Conservation (phyloP, 495 filamentous ascomycete genomes). For the Hypoxylon fuscum region DNA sequence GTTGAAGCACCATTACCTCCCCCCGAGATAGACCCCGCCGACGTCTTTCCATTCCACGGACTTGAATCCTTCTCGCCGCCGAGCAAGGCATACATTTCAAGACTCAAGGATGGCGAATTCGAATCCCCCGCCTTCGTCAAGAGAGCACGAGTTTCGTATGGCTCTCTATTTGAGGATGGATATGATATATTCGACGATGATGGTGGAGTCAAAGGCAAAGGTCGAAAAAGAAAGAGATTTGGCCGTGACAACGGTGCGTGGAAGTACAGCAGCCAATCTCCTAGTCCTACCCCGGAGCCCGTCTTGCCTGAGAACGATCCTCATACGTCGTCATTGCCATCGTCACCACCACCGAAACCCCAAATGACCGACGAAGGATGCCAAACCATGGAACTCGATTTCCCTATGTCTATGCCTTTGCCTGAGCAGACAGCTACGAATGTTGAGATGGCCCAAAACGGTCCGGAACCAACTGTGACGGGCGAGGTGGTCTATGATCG, state of each 20-base stretch:
- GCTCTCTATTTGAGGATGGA: constrained; percentile 63
- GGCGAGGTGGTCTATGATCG: constrained; percentile 11
- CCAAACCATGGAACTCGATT: constrained; percentile 56
- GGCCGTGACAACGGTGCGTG: constrained; percentile 72
- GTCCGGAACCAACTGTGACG: constrained; percentile 1
- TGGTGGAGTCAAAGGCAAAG: constrained; percentile 70
- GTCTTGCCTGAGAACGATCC: constrained; percentile 21
- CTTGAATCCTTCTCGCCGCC: constrained; percentile 34
- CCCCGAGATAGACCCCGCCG: constrained; percentile 11
- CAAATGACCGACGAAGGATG: constrained; percentile 57
- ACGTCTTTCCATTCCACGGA: constrained; percentile 12
- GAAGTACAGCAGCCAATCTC: constrained; percentile 73
- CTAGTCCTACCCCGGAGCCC: constrained; percentile 72
- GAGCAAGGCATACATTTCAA: constrained; percentile 22
- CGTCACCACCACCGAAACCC: constrained; percentile 30
- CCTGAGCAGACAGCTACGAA: not conserved
- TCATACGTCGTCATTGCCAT: too few relatives aligned
- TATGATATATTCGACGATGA: constrained; percentile 77
- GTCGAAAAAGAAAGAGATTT: constrained; percentile 78
- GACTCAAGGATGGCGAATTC: constrained; percentile 58
- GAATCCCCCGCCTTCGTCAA: constrained; percentile 82
- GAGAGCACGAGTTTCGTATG: constrained; percentile 67
- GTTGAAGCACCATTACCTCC: constrained; percentile 13
- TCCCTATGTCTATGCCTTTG: constrained; percentile 21
- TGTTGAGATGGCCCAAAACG: not conserved